phyloP scores from a whole-genome alignment of 352 stramenopile species.

The Phytophthora europaea region DNA sequence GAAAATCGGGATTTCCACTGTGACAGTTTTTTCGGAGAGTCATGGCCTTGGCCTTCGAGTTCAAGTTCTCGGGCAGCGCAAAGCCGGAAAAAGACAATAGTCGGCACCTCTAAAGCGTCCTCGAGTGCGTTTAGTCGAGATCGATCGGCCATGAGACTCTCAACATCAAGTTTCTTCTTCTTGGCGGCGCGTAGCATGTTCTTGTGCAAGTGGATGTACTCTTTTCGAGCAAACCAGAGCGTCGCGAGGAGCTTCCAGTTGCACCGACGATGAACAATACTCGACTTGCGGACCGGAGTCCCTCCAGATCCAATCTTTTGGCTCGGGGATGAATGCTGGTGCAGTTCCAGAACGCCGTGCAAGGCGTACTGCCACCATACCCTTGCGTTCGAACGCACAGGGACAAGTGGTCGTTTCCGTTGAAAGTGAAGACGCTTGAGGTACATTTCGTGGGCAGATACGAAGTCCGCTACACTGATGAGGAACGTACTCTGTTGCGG shows the following conservation, averaged over 20 bases:
- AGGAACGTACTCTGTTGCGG: conserved; percentile 83
- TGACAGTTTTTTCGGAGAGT: conserved; percentile 74
- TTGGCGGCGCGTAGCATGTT: conserved; percentile 65
- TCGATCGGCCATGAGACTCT: conserved; percentile 58
- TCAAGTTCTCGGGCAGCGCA: conserved; percentile 76
- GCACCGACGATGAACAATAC: conserved; percentile 26
- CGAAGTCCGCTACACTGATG: conserved; percentile 78
- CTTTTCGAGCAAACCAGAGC: conserved; percentile 67
- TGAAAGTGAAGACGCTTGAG: conserved; percentile 85
- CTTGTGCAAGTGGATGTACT: conserved; percentile 85
- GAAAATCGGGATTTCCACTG: conserved; percentile 80
- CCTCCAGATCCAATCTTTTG: conserved; percentile 14
- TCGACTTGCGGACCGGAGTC: conserved; percentile 13
- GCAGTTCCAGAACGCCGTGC: conserved; percentile 73
- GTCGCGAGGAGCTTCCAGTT: conserved; percentile 75
- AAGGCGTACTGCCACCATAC: conserved; percentile 87
- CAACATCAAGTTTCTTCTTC: conserved; percentile 70
- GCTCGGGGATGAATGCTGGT: conserved; percentile 22
- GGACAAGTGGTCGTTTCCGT: conserved; percentile 62
- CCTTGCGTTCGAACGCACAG: conserved; percentile 56
- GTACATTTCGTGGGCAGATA: conserved; percentile 86
- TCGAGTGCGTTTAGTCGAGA: conserved; percentile 70
- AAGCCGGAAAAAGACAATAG: conserved; percentile 85
- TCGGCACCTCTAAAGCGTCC: conserved; percentile 77
- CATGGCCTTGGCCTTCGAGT: conserved; percentile 68